Evolutionary conservation across 768 basidiomycete genomes (phyloP).

Genomic region (Agrocybe praecox): DNA sequence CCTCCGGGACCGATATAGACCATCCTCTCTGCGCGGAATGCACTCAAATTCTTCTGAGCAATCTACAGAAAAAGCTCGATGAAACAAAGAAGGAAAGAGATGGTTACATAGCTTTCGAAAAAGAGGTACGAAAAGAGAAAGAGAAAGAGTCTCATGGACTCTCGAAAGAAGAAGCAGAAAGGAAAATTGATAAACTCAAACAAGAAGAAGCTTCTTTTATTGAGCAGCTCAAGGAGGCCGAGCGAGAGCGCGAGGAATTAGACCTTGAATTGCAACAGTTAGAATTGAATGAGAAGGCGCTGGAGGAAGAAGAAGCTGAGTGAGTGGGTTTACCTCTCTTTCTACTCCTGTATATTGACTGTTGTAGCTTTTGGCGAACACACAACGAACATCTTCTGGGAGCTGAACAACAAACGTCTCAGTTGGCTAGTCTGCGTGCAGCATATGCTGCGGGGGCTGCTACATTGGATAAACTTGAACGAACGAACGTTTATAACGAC

Average conservation of each 20-base stretch:
- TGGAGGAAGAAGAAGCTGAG: constrained; percentile 87
- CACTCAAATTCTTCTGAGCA: constrained; percentile 76
- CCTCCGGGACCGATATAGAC: constrained; percentile 78
- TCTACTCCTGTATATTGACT: not conserved
- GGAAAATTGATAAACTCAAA: constrained; percentile 73
- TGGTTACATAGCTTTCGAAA: constrained; percentile 92
- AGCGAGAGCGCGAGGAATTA: constrained; percentile 75
- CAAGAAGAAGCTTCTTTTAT: constrained; percentile 68
- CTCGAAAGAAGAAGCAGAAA: constrained; percentile 66
- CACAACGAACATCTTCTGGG: constrained; percentile 74
- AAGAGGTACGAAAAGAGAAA: constrained; percentile 79
- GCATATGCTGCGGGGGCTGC: constrained; percentile 79
- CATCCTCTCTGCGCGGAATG: constrained; percentile 97
- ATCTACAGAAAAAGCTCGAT: constrained; percentile 80
- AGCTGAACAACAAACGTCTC: constrained; percentile 66
- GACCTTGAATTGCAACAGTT: constrained; percentile 70
- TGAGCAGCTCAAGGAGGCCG: constrained; percentile 74
- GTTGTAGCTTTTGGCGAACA: constrained; percentile 72
- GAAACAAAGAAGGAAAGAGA: constrained; percentile 92
- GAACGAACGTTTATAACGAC: constrained; percentile 94
- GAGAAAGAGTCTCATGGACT: constrained; percentile 68
- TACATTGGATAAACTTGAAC: constrained; percentile 81
- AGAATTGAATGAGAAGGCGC: constrained; percentile 73
- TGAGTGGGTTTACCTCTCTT: constrained; percentile 38
- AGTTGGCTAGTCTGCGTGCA: constrained; percentile 71